Evolutionary conservation across 257 asterid species (phyloP).

Genomic region (Anisodus tanguticus): DNA sequence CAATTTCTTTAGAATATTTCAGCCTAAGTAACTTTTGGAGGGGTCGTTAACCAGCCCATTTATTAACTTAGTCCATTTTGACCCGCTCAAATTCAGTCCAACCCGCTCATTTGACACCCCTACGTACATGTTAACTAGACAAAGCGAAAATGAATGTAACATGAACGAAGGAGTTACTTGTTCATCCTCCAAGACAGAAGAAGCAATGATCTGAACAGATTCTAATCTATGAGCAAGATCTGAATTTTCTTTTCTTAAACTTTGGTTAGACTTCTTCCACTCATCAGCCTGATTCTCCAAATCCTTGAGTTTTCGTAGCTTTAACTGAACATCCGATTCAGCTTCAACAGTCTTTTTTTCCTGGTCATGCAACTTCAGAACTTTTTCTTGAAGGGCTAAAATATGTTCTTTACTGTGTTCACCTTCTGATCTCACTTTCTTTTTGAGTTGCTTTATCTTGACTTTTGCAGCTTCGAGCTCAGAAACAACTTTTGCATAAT

Average conservation of each 20-base stretch:
- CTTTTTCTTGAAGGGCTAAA: conserved; percentile 69
- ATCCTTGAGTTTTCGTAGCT: conserved; percentile 44
- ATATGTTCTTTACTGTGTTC: conserved; percentile 71
- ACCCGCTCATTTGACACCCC: no score
- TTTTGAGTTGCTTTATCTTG: conserved; percentile 65
- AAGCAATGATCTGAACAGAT: conserved; percentile 52
- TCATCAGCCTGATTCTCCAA: conserved; percentile 64
- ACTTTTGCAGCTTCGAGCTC: conserved; percentile 82
- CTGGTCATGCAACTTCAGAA: conserved; percentile 65
- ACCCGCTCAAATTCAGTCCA: no score
- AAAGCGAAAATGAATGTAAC: not conserved
- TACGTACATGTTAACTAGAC: not conserved
- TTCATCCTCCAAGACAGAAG: conserved; percentile 57
- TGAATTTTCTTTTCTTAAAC: conserved; percentile 59
- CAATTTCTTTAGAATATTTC: no score
- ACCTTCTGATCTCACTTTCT: conserved; percentile 66
- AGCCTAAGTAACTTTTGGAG: no score
- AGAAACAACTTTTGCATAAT: conserved; percentile 58
- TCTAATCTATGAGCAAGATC: conserved; percentile 66
- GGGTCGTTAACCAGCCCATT: no score
- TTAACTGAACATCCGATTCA: conserved; percentile 42
- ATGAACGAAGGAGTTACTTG: conserved; percentile 50
- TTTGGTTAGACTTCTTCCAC: conserved; percentile 53
- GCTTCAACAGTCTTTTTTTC: conserved; percentile 45
- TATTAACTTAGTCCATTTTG: no score